Evolutionary conservation across 805 yeast genomes (phyloP).

Genomic region (Blastobotrys robertii): DNA sequence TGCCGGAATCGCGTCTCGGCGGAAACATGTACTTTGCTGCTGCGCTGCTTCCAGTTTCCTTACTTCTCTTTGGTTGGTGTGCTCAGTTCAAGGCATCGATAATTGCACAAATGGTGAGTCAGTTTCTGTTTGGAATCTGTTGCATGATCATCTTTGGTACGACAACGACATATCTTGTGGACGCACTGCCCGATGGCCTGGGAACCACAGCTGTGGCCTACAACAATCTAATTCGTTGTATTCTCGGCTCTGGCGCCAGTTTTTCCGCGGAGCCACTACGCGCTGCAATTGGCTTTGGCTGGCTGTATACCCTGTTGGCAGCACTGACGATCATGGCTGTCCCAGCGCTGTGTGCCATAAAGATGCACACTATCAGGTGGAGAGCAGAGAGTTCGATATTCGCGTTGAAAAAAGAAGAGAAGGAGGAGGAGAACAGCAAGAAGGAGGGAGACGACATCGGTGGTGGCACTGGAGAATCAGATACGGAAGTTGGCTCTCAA

Average conservation of each 20-base stretch:
- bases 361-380: too few species aligned
- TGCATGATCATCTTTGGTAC: slow-evolving; percentile 79
- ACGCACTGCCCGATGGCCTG: slow-evolving; percentile 64
- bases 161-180: slow-evolving; percentile 71
- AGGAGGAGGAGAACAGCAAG: too few species aligned
- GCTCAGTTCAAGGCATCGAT: slow-evolving; percentile 55
- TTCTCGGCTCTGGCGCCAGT: slow-evolving; percentile 66
- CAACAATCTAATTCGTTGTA: slow-evolving; percentile 64
- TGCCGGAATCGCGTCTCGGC: slow-evolving; percentile 73
- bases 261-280: slow-evolving; percentile 67
- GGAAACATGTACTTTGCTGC: slow-evolving; percentile 65
- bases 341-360: too few species aligned
- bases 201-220: slow-evolving; percentile 87
- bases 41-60: slow-evolving; percentile 48
- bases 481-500: too few species aligned
- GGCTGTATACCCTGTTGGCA: slow-evolving; percentile 56
- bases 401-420: too few species aligned
- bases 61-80: slow-evolving; percentile 78
- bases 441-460: too few species aligned
- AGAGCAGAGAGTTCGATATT: too few species aligned
- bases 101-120: slow-evolving; percentile 74
- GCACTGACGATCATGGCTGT: slow-evolving; percentile 25
- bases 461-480: too few species aligned
- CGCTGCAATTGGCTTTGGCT: slow-evolving; percentile 59
- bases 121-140: slow-evolving; percentile 73